Conservation (phyloP, 1,284 basidiomycete species). For the Trametes versicolor region DNA sequence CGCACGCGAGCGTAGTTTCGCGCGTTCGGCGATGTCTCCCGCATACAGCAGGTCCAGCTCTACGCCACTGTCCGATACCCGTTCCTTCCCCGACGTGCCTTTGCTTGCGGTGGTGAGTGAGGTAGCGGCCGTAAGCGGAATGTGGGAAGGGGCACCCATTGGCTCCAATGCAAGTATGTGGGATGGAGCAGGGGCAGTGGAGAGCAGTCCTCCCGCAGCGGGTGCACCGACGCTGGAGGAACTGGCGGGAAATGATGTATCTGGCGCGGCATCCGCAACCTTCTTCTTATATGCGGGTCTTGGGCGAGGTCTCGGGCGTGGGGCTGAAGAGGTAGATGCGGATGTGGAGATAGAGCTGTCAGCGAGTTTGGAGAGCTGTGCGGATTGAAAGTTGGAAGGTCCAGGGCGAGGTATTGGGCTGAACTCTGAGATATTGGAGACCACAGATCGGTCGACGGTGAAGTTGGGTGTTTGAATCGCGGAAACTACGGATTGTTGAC, state of each 20-base stretch:
- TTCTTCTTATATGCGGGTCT: conserved; percentile 37
- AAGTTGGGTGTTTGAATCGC: conserved; percentile 30
- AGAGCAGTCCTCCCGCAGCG: not conserved
- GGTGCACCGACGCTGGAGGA: conserved; percentile 25
- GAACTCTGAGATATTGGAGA: conserved; percentile 30
- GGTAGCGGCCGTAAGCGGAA: conserved; percentile 13
- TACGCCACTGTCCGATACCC: conserved; percentile 26
- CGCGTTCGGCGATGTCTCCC: conserved; percentile 54
- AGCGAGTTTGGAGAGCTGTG: conserved; percentile 4
- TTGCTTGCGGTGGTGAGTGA: conserved; percentile 1
- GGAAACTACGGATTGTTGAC: conserved; percentile 11
- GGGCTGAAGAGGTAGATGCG: conserved; percentile 11
- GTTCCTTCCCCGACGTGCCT: conserved; percentile 13
- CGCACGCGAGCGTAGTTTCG: conserved; percentile 51
- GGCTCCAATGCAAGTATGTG: not conserved
- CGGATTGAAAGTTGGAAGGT: conserved; percentile 18
- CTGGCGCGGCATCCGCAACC: conserved; percentile 1
- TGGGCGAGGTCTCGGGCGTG: conserved; percentile 32
- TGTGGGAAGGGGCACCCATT: conserved; percentile 13
- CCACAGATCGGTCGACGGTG: conserved; percentile 18
- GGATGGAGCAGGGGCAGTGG: conserved; percentile 1
- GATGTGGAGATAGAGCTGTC: conserved; percentile 26
- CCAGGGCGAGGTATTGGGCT: conserved; percentile 1
- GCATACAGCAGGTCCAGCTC: conserved; percentile 32
- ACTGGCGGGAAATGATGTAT: conserved; percentile 22